A percentile compares a stretch with the other conserved stretches of the same genome.
phyloP scores from a whole-genome alignment of 1,284 basidiomycete genomes.

The Sporisorium iseilematis-ciliati region DNA sequence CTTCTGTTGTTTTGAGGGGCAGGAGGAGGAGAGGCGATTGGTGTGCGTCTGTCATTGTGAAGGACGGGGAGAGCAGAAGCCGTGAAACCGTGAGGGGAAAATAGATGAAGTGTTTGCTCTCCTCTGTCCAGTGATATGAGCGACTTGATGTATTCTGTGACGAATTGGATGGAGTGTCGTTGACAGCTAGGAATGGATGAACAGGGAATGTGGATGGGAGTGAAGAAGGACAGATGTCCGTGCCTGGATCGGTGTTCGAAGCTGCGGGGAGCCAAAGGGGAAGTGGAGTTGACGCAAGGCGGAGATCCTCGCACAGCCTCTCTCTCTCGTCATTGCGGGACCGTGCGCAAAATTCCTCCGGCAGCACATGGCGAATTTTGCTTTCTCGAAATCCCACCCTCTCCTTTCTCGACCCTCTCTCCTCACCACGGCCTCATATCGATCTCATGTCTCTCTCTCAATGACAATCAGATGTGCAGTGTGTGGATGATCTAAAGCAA shows the following conservation, averaged over 20 bases:
- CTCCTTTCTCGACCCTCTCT: neutral
- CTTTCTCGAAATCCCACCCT: neutral
- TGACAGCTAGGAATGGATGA: neutral
- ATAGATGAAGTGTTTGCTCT: neutral
- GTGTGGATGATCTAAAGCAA: too few species aligned
- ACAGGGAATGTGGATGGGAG: neutral
- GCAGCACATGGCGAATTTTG: conserved; percentile 6
- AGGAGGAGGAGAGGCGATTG: conserved; percentile 61
- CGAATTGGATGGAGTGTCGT: neutral
- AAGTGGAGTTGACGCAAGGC: conserved; percentile 7
- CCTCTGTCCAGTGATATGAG: neutral
- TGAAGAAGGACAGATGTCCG: neutral
- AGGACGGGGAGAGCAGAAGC: neutral
- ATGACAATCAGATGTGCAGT: too few species aligned
- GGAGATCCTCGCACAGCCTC: conserved; percentile 1
- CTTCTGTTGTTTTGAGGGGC: conserved; percentile 74
- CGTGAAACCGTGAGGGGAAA: too few species aligned
- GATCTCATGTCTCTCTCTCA: too few species aligned
- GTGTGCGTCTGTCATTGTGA: conserved; percentile 48
- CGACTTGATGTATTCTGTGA: neutral
- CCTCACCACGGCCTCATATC: too few species aligned
- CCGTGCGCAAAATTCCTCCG: neutral
- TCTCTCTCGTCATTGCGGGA: neutral
- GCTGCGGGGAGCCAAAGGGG: conserved; percentile 3
- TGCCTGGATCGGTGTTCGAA: conserved; percentile 3